Evolutionary conservation across 2,329 filamentous ascomycete species (phyloP), one percentile per base, ranked within the genome.

Genomic region (Penicillium sp.): DNA sequence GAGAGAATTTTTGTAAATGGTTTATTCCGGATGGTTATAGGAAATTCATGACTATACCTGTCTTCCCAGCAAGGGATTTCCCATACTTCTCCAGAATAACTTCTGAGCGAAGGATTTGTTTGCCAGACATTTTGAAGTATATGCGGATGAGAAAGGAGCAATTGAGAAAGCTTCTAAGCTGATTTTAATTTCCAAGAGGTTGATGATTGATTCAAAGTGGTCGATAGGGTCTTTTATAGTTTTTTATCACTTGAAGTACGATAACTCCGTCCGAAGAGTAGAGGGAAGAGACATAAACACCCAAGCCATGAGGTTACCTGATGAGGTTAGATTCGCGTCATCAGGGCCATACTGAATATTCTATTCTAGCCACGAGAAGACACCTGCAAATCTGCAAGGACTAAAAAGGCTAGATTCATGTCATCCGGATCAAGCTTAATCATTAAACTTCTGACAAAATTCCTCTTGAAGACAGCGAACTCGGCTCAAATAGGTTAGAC

Each of bases 41-140:
- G 31, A 10, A n/a, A 19, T n/a, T 6, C 21, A 21, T 13, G 8
- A 8, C n/a, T 28, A 13, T 60, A 63, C 62, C 47, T 49, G 62
- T 62, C 21, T 63, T 64, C 7, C 60, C 62, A 3, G 34, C 47
- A 37, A 64, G 53, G 3, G 52, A 29, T 11, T 60, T 51, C 29
- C 61, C 62, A 42, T 59, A 63, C 21, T 60, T 61, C 37, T 62
- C 56, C 19, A 63, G 46, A 9, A 64, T 43, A 5, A 45, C 45
- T 39, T 64, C 61, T 6, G 61, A 63, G 47, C 45, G 53, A 45
- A 63, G 59, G 18, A 59, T 36, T 40, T 63, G 55, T 19, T 56
- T 52, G 37, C 18, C 39, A 26, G 57, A 55, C 54, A 58, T 60
- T 29, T 39, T 44, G 23, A 6, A 26, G 24, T 33, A 21, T 39